A percentile compares a stretch with the other conserved stretches of the same genome.
Evolutionary conservation across 169 alveolate genomes (phyloP).

Genomic region (Perkinsus chesapeaki): DNA sequence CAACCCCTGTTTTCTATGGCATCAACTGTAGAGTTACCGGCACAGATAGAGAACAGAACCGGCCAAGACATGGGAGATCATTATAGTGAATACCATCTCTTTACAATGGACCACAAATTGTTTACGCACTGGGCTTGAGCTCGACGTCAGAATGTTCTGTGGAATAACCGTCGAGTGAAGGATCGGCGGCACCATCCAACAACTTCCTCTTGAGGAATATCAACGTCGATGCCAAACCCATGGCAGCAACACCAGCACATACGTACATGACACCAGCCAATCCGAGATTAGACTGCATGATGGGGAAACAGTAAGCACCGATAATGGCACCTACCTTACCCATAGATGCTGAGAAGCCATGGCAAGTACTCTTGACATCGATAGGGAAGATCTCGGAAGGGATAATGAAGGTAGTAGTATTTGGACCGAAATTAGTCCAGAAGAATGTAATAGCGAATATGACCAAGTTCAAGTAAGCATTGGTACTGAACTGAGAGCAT

Average conservation of each 20-base stretch:
- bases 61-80: no score
- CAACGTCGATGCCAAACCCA: neutral
- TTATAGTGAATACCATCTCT: neutral
- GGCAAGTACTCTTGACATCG: slow-evolving; percentile 35
- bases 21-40: no score
- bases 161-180: neutral
- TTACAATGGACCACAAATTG: neutral
- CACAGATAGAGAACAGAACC: no score
- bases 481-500: neutral
- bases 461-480: neutral
- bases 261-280: neutral
- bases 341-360: slow-evolving; percentile 42
- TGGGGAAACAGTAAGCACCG: slow-evolving; percentile 21
- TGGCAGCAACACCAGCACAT: neutral
- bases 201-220: neutral
- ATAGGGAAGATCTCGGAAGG: slow-evolving; percentile 32
- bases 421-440: slow-evolving; percentile 37
- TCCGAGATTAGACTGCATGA: neutral
- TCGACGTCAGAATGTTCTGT: neutral
- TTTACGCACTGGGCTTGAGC: neutral
- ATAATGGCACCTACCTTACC: slow-evolving; percentile 42
- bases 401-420: slow-evolving; percentile 34
- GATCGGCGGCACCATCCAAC: neutral
- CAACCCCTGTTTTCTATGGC: no score
- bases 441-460: slow-evolving; percentile 20